Conservation (phyloP, 495 filamentous ascomycete genomes). For the Halenospora varia region DNA sequence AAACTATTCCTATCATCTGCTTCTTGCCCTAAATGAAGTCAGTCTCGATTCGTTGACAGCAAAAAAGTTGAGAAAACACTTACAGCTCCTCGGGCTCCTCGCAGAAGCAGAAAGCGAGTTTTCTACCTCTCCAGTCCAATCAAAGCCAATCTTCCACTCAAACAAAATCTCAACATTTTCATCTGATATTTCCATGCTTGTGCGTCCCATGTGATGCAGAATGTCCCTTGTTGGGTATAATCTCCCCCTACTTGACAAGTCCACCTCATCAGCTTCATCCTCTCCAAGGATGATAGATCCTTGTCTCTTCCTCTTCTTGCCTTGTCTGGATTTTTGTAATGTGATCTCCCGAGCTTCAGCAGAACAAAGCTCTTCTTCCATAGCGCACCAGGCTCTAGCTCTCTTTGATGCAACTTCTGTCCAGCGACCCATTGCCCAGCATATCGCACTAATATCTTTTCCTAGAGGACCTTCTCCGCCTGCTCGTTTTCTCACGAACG, state of each 20-base stretch:
- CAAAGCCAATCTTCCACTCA: slow-evolving; percentile 54
- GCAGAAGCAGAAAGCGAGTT: slow-evolving; percentile 43
- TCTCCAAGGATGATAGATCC: slow-evolving; percentile 11
- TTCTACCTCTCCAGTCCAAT: slow-evolving; percentile 60
- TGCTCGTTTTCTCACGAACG: slow-evolving; percentile 32
- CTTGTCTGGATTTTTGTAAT: slow-evolving; percentile 29
- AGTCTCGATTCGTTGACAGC: slow-evolving; percentile 24
- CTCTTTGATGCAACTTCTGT: slow-evolving; percentile 37
- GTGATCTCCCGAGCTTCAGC: slow-evolving; percentile 21
- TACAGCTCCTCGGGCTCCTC: slow-evolving; percentile 47
- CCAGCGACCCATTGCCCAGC: slow-evolving; percentile 53
- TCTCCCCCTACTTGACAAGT: slow-evolving; percentile 5
- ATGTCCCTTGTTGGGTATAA: slow-evolving; percentile 21
- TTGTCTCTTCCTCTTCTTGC: slow-evolving; percentile 21
- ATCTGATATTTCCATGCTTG: slow-evolving; percentile 32
- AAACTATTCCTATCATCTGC: slow-evolving; percentile 43
- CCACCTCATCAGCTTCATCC: slow-evolving; percentile 12
- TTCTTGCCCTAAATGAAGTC: slow-evolving; percentile 40
- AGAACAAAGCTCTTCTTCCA: slow-evolving; percentile 37
- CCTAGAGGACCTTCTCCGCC: slow-evolving; percentile 29
- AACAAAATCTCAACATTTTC: slow-evolving; percentile 34
- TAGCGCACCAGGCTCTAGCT: slow-evolving; percentile 41
- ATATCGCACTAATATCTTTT: slow-evolving; percentile 40
- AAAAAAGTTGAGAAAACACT: slow-evolving; percentile 24
- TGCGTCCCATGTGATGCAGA: slow-evolving; percentile 38